phyloP scores from a whole-genome alignment of 2,329 filamentous ascomycete species.

The Ophiostoma sp. region DNA sequence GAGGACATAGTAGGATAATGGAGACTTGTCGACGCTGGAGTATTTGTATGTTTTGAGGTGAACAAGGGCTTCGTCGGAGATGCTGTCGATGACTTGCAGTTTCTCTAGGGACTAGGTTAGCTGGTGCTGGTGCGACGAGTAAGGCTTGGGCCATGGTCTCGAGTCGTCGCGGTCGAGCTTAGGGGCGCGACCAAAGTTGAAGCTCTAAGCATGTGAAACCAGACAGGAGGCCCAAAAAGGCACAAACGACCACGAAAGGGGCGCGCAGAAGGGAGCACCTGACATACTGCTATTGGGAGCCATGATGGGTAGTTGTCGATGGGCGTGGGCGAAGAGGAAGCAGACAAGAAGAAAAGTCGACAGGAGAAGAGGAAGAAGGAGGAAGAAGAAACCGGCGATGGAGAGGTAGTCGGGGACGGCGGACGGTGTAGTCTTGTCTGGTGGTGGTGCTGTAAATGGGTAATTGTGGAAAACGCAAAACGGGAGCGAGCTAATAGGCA shows the following conservation, averaged over 20 bases:
- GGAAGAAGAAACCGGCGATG: conserved; percentile 8
- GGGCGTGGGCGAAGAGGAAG: neutral
- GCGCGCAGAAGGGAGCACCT: neutral
- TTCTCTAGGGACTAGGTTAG: conserved; percentile 35
- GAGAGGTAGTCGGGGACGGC: neutral
- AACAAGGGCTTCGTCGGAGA: conserved; percentile 84
- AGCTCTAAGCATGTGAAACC: conserved; percentile 17
- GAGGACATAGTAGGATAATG: conserved; percentile 87
- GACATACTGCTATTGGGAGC: conserved; percentile 36
- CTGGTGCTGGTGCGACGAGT: neutral
- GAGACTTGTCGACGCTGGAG: conserved; percentile 92
- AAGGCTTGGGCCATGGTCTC: neutral
- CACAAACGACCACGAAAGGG: neutral
- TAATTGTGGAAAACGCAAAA: neutral
- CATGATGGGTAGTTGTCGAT: conserved; percentile 31
- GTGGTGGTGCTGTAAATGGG: neutral
- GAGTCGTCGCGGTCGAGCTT: neutral
- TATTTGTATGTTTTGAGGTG: conserved; percentile 97
- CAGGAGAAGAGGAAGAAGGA: neutral
- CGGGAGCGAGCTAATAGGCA: neutral
- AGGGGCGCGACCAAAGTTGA: too few species aligned
- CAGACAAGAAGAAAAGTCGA: neutral
- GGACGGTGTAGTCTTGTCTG: neutral
- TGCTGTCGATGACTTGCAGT: conserved; percentile 58
- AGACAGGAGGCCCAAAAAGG: neutral